Evolutionary conservation across 345 rosid species (phyloP), one percentile per base, ranked within the genome.

Genomic region (Syzygium aqueum): DNA sequence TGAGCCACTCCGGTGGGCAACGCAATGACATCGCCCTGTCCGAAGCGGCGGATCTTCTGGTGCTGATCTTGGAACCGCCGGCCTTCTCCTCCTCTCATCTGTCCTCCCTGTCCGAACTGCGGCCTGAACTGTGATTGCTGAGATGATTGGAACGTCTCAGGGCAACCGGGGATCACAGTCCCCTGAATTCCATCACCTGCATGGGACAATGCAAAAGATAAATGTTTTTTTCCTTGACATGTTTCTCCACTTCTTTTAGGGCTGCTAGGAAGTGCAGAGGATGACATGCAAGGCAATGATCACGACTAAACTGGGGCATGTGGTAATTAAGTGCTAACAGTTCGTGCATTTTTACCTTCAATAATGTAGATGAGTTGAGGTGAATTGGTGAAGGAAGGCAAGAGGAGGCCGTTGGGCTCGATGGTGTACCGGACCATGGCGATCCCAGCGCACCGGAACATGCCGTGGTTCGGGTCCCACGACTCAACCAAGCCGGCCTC

Each of bases 61-160:
- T 95, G 94, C 89, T 89, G 92, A 63, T 96, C 97, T 59, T 84
- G 88, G 87, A 88, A 92, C 19, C 87, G 84, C 2, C 89, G 84
- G 37, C 89, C 54, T 14, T 88, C 83, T 67, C 83, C 86, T 30
- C 88, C 77, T 43, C 52, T 23, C 56, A 86, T 89, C 84, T 86
- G 90, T 25, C 87, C 89, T 22, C 85, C 43, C 0, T 12, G 85
- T 17, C 85, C 85, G 25, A 84, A 84, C 85, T 84, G 56, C 59
- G 12, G 56, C 46, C 85, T 53, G 53, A 37, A 87, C 84, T 77
- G 53, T 49, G 92, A 51, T 89, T 89, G 89, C 28, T 90, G 94
- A 22, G 94, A 89, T 25, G 93, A 93, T 86, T 94, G 93, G 92
- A 84, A 94, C 13, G 97, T 95, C 91, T 94, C 98, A 51, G 97